Conservation (phyloP, 2,329 filamentous ascomycete species). For the Apiospora sp. region DNA sequence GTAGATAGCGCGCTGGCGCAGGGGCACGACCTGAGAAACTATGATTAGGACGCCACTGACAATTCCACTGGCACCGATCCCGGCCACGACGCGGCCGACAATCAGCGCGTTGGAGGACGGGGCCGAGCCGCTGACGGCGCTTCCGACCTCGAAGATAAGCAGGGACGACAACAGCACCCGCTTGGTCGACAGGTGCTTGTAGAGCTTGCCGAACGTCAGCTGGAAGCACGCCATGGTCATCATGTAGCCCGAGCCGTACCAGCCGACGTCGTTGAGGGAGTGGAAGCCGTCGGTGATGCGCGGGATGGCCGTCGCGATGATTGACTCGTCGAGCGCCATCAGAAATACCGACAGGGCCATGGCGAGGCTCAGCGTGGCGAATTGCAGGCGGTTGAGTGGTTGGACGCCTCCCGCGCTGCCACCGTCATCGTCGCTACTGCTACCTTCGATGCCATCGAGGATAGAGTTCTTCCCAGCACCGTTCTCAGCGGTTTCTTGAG, state of each 20-base stretch:
- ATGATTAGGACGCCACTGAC: conserved; percentile 46
- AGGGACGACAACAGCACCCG: conserved; percentile 40
- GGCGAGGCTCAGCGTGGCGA: neutral
- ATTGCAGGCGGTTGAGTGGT: neutral
- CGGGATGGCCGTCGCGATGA: conserved; percentile 45
- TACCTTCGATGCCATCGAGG: neutral
- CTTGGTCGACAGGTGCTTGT: conserved; percentile 46
- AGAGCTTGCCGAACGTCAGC: conserved; percentile 42
- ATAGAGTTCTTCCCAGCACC: too few relatives aligned
- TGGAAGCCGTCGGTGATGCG: conserved; percentile 44
- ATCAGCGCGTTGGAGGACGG: conserved; percentile 32
- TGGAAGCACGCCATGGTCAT: conserved; percentile 42
- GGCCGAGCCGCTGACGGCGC: conserved; percentile 39
- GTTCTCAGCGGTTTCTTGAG: neutral
- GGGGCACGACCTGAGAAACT: conserved; percentile 33
- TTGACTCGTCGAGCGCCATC: conserved; percentile 30
- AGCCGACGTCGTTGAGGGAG: conserved; percentile 49
- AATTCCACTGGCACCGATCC: conserved; percentile 45
- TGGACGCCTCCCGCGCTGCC: neutral
- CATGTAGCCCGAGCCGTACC: conserved; percentile 48
- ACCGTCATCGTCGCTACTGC: neutral
- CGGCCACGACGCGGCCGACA: conserved; percentile 32
- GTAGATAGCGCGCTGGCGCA: conserved; percentile 28
- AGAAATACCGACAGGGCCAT: conserved; percentile 22
- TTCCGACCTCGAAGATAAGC: conserved; percentile 47